Evolutionary conservation across 1,284 basidiomycete species (phyloP).

Genomic region (Pyrrhoderma noxium): DNA sequence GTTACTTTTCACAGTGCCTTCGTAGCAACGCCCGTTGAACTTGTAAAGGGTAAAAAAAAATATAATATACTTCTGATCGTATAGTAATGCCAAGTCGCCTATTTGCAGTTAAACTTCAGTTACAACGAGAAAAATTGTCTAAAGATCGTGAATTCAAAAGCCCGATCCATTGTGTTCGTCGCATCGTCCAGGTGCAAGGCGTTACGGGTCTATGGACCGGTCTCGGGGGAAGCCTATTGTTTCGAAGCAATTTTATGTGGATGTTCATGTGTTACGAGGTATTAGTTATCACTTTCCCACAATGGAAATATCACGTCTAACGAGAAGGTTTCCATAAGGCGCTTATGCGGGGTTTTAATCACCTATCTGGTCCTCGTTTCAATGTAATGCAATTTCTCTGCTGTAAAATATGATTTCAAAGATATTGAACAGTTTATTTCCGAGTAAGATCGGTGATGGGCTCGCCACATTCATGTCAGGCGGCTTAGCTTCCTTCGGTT

Average conservation of each 20-base stretch:
- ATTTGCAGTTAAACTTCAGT: slow-evolving; percentile 60
- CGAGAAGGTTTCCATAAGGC: slow-evolving; percentile 30
- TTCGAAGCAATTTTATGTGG: slow-evolving; percentile 60
- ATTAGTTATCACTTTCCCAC: slow-evolving; percentile 10
- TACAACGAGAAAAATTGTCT: slow-evolving; percentile 54
- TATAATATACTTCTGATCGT: slow-evolving; percentile 1
- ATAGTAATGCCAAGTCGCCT: not conserved
- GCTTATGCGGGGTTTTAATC: slow-evolving; percentile 51
- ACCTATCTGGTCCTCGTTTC: slow-evolving; percentile 43
- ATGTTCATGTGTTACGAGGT: slow-evolving; percentile 64
- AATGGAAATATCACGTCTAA: no score
- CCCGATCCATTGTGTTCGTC: slow-evolving; percentile 52
- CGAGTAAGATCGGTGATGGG: slow-evolving; percentile 48
- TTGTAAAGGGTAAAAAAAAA: slow-evolving; percentile 50
- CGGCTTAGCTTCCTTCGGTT: slow-evolving; percentile 53
- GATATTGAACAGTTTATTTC: not conserved
- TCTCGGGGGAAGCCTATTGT: slow-evolving; percentile 54
- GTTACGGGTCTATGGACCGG: slow-evolving; percentile 56
- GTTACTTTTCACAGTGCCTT: slow-evolving; percentile 38
- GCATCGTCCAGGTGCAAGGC: slow-evolving; percentile 51
- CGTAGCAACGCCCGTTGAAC: slow-evolving; percentile 67
- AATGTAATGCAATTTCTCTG: slow-evolving; percentile 36
- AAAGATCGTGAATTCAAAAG: slow-evolving; percentile 57
- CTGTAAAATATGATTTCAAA: not conserved
- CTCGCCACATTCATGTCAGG: slow-evolving; percentile 66